Conservation (phyloP, 2,329 filamentous ascomycete genomes). For the Penicillium sp. region DNA sequence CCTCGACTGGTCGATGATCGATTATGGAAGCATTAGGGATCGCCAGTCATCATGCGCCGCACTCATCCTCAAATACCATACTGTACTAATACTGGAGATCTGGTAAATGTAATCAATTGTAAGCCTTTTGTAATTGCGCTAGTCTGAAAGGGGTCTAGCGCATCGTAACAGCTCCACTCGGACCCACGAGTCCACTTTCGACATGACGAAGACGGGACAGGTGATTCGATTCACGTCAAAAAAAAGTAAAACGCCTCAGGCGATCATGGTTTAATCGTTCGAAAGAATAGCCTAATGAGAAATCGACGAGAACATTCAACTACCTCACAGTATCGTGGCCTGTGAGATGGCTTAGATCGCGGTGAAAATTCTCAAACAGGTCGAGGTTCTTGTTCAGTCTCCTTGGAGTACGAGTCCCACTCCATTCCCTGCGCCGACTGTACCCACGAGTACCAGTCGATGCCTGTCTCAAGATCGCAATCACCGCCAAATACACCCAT, state of each 20-base stretch:
- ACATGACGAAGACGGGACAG: too few relatives aligned
- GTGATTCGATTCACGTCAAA: too few relatives aligned
- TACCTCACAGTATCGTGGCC: too few relatives aligned
- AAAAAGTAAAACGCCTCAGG: too few relatives aligned
- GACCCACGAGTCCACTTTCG: too few relatives aligned
- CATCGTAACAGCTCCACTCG: background rate
- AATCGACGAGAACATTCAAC: background rate
- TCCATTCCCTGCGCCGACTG: conserved; percentile 30
- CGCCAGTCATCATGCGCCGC: background rate
- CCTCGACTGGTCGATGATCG: background rate
- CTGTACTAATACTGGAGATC: too few relatives aligned
- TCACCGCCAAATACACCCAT: conserved; percentile 3
- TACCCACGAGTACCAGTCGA: conserved; percentile 38
- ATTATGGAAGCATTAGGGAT: conserved; percentile 6
- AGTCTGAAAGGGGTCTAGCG: background rate
- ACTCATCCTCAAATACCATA: too few relatives aligned
- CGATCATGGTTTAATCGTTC: background rate
- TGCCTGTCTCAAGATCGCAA: conserved; percentile 28
- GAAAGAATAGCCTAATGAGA: conserved; percentile 6
- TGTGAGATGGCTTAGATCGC: too few relatives aligned
- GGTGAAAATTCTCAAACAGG: too few relatives aligned
- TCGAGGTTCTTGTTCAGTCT: background rate
- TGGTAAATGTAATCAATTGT: too few relatives aligned
- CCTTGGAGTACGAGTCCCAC: background rate
- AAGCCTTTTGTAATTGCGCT: background rate